Evolutionary conservation across 768 basidiomycete species (phyloP), one percentile per base, ranked within the genome.

Genomic region (Suillus sp.): DNA sequence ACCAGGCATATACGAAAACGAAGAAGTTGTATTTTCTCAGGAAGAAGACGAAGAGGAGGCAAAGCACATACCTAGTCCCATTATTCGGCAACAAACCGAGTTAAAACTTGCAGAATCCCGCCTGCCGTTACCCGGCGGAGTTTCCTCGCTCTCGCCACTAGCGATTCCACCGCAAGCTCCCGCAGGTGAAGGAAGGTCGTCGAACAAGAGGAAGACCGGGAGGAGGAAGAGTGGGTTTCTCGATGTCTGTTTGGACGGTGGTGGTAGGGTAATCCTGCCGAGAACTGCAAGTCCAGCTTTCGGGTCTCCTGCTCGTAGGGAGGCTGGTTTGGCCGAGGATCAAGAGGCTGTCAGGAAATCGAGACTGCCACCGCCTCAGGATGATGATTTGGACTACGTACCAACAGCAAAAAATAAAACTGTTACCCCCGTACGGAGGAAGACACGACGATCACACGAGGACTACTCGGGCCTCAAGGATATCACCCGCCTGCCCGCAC

Each of bases 231-330:
- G 81, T 59, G 89, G 90, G 13, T 76, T 91, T 47, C 73, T 92
- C 58, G 81, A 77, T 62, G 74, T 82, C 69, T 66, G 75, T 65
- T 68, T 71, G 63, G 38, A 71, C 66, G 58, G 74, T 61, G 72
- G 72, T 35, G 79, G 79, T 16, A 70, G 77, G 18, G 67, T 80
- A 27, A 70, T 81, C 27, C 79, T 79, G 20, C 86, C 82, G 10
- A 81, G 88, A 62, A 83, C 86, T 30, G 79, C 85, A 1, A 91
- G 89, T 66, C 89, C 89, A 3, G 87, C 87, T 1, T 86, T 88
- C 66, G 89, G 87, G 7, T 88, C 86, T 2, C 87, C 88, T 35
- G 68, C 79, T 25, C 81, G 85, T 50, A 75, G 82, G 66, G 81
- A 82, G 62, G 85, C 86, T 13, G 86, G 81, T 0, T 69, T 84